A percentile compares a stretch with the other conserved stretches of the same genome.
These are phyloP conservation scores for Entomortierella chlamydospora DNA, from an alignment of 192 early-diverging fungal genomes.

Conservation along the genomic window DNA sequence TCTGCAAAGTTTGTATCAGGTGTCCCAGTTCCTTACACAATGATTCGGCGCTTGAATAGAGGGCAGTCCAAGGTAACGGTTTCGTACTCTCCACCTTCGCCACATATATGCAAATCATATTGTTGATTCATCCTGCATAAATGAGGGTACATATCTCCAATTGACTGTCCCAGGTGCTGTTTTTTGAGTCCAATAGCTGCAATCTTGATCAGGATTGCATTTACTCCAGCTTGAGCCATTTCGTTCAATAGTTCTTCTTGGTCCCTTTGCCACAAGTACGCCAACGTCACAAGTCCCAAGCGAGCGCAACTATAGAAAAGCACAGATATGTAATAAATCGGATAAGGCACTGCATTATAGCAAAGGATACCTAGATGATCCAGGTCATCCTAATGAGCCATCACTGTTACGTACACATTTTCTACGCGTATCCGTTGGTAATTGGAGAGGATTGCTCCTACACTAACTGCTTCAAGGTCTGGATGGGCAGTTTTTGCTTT, in stretches of 20 bases:
- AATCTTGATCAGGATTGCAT: constrained; percentile 93
- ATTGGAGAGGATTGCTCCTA: constrained; percentile 96
- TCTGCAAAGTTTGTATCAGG: background rate
- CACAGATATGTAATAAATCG: background rate
- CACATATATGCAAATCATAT: constrained; percentile 90
- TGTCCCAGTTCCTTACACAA: constrained; percentile 74
- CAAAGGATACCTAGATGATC: too few relatives aligned
- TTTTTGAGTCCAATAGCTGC: constrained; percentile 85
- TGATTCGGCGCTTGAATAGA: constrained; percentile 86
- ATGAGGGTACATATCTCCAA: constrained; percentile 81
- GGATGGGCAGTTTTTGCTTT: constrained; percentile 79
- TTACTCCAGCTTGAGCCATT: constrained; percentile 83
- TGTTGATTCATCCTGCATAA: constrained; percentile 78
- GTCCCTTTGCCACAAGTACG: constrained; percentile 92
- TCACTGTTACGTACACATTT: constrained; percentile 74
- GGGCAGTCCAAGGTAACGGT: constrained; percentile 94
- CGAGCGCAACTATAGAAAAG: constrained; percentile 73
- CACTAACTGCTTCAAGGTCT: constrained; percentile 86
- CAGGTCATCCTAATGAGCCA: too few relatives aligned
- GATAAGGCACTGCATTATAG: background rate
- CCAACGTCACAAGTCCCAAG: constrained; percentile 83
- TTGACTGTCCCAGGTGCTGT: constrained; percentile 81
- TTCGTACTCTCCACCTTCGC: constrained; percentile 99
- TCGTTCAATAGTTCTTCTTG: constrained; percentile 85
- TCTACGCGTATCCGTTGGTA: constrained; percentile 98